Percentiles rank a stretch among this genome's conserved stretches.
These are phyloP conservation scores for Globisporangium rhizosaccharum DNA, from an alignment of 352 stramenopile genomes.

Conservation along the genomic window DNA sequence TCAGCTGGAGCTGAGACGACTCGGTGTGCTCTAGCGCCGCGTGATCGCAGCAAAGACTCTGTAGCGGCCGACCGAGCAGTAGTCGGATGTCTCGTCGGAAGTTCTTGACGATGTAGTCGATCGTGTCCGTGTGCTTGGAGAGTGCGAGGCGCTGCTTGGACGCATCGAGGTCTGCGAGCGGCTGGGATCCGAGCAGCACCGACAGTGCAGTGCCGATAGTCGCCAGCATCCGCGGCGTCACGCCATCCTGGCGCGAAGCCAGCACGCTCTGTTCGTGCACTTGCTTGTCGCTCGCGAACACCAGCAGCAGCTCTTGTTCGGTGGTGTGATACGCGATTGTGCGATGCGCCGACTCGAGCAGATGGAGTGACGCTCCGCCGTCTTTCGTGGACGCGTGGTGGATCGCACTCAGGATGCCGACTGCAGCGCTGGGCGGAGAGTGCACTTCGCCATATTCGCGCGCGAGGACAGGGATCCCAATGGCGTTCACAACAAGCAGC, in stretches of 20 bases:
- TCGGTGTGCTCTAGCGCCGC: not conserved
- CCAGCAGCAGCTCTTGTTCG: slow-evolving; percentile 25
- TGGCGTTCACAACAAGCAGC: slow-evolving; percentile 38
- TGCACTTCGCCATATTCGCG: slow-evolving; percentile 37
- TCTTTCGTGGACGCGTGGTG: slow-evolving; percentile 34
- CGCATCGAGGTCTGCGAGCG: slow-evolving; percentile 20
- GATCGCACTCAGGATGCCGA: slow-evolving; percentile 44
- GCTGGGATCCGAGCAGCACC: slow-evolving; percentile 18
- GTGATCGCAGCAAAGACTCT: not conserved
- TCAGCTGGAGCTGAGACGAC: slow-evolving; percentile 5
- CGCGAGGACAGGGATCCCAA: slow-evolving; percentile 47
- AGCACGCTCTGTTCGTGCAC: not conserved
- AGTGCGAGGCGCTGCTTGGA: slow-evolving; percentile 32
- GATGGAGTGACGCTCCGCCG: slow-evolving; percentile 13
- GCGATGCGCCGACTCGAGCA: slow-evolving; percentile 25
- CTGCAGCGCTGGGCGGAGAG: slow-evolving; percentile 32
- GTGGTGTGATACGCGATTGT: slow-evolving; percentile 29
- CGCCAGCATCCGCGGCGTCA: slow-evolving; percentile 24
- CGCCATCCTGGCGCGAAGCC: not conserved
- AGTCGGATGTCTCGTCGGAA: slow-evolving; percentile 19
- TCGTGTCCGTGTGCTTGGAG: slow-evolving; percentile 21
- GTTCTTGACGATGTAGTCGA: slow-evolving; percentile 26
- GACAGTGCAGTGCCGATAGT: slow-evolving; percentile 16
- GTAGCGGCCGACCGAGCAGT: slow-evolving; percentile 23
- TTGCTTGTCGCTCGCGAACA: slow-evolving; percentile 22